Conservation (phyloP, 2,329 filamentous ascomycete genomes). For the Phoma sp. region DNA sequence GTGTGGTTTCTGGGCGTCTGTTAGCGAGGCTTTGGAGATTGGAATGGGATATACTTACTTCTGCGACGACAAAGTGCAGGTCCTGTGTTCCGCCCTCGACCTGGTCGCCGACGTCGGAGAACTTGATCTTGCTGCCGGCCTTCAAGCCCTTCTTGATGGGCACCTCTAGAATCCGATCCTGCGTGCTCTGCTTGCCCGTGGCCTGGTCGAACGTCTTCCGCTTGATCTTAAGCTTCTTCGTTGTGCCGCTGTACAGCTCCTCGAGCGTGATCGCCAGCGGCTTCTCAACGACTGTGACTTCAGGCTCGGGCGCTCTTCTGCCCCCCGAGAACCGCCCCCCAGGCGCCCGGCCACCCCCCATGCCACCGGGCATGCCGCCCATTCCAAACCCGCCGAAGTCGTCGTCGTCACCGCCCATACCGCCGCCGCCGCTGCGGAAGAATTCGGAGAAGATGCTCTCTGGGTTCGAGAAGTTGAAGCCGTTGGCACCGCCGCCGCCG, state of each 20-base stretch:
- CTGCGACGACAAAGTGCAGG: slow-evolving; percentile 90
- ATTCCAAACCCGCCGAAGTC: slow-evolving; percentile 54
- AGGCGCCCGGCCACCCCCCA: slow-evolving; percentile 38
- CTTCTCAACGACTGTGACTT: slow-evolving; percentile 90
- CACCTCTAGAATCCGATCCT: slow-evolving; percentile 91
- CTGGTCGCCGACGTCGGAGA: slow-evolving; percentile 95
- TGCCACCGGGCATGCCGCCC: slow-evolving; percentile 42
- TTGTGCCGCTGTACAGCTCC: slow-evolving; percentile 83
- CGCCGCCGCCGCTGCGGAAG: slow-evolving; percentile 64
- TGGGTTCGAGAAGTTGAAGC: slow-evolving; percentile 84
- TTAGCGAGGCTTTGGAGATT: slow-evolving; percentile 22
- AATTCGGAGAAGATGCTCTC: slow-evolving; percentile 88
- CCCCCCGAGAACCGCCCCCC: slow-evolving; percentile 46
- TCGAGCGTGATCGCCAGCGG: slow-evolving; percentile 82
- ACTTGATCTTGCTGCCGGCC: slow-evolving; percentile 98
- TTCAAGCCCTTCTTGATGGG: slow-evolving; percentile 96
- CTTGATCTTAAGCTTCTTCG: slow-evolving; percentile 98
- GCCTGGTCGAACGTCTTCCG: slow-evolving; percentile 87
- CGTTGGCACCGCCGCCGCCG: slow-evolving; percentile 59
- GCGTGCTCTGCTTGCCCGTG: slow-evolving; percentile 80
- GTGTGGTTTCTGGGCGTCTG: slow-evolving; percentile 74
- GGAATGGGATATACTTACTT: slow-evolving; percentile 65
- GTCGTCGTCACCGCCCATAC: slow-evolving; percentile 62
- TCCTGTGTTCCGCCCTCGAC: slow-evolving; percentile 96
- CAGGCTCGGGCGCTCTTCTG: slow-evolving; percentile 68